A percentile compares a stretch with the other conserved stretches of the same genome.
These are phyloP conservation scores for Pseudozyma thailandica DNA, from an alignment of 1,284 basidiomycete genomes.

Conservation along the genomic window DNA sequence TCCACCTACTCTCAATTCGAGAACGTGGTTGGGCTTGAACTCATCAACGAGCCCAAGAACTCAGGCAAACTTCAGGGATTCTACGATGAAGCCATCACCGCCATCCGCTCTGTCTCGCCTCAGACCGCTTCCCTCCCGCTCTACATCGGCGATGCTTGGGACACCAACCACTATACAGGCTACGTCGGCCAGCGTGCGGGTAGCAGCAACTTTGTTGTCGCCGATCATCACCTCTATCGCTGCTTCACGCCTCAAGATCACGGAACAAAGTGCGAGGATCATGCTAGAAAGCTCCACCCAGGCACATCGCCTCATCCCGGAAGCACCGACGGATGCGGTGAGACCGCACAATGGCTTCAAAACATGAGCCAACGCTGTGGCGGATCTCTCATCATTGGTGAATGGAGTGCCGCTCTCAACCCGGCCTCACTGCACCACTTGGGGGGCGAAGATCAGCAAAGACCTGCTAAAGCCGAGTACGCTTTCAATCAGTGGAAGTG, in stretches of 20 bases:
- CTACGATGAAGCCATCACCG: slow-evolving; percentile 72
- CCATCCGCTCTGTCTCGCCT: slow-evolving; percentile 70
- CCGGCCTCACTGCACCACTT: slow-evolving; percentile 72
- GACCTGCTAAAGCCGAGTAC: slow-evolving; percentile 72
- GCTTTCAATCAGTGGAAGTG: slow-evolving; percentile 76
- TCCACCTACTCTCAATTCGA: slow-evolving; percentile 69
- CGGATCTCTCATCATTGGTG: slow-evolving; percentile 76
- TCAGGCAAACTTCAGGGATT: slow-evolving; percentile 49
- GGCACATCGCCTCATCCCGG: slow-evolving; percentile 30
- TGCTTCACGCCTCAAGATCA: slow-evolving; percentile 79
- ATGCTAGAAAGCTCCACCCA: slow-evolving; percentile 66
- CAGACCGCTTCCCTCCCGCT: slow-evolving; percentile 66
- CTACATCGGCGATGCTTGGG: slow-evolving; percentile 82
- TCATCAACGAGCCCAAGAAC: slow-evolving; percentile 83
- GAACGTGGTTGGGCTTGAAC: slow-evolving; percentile 82
- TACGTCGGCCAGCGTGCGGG: slow-evolving; percentile 69
- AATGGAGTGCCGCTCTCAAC: slow-evolving; percentile 84
- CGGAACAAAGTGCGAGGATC: slow-evolving; percentile 73
- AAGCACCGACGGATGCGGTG: slow-evolving; percentile 35
- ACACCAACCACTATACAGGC: slow-evolving; percentile 76
- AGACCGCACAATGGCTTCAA: slow-evolving; percentile 46
- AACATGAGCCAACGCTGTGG: slow-evolving; percentile 68
- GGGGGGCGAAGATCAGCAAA: slow-evolving; percentile 69
- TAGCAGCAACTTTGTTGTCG: slow-evolving; percentile 71
- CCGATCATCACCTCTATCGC: slow-evolving; percentile 88